Percentiles rank a stretch among this genome's conserved stretches.
Evolutionary conservation across 1,284 basidiomycete species (phyloP).

Genomic region (Serendipita sp.): DNA sequence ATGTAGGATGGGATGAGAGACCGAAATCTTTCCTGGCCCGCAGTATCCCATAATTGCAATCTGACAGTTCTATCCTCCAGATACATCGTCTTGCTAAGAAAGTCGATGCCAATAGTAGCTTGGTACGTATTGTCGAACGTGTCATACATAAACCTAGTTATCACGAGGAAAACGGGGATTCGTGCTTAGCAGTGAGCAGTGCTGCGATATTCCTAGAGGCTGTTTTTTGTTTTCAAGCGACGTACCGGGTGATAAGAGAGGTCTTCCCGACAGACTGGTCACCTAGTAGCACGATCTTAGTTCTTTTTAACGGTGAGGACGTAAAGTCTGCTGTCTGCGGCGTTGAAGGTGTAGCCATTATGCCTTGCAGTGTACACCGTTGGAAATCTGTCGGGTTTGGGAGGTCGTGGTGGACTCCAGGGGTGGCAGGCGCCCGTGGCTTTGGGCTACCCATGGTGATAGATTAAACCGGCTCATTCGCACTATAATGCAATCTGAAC

Average conservation of each 20-base stretch:
- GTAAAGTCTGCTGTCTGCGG: constrained; percentile 71
- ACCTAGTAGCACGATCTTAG: constrained; percentile 88
- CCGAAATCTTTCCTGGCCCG: constrained; percentile 94
- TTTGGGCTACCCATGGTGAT: too few relatives aligned
- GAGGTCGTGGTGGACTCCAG: background rate
- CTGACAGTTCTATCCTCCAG: constrained; percentile 96
- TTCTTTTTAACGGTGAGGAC: constrained; percentile 78
- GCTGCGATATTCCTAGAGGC: background rate
- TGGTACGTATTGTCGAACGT: constrained; percentile 99
- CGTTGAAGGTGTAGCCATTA: constrained; percentile 23
- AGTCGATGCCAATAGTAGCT: constrained; percentile 99
- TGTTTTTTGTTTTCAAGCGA: background rate
- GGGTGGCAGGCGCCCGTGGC: too few relatives aligned
- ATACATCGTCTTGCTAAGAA: constrained; percentile 99
- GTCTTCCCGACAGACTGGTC: constrained; percentile 95
- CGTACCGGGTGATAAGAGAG: constrained; percentile 87
- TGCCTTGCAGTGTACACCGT: background rate
- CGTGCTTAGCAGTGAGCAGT: background rate
- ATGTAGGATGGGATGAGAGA: constrained; percentile 99
- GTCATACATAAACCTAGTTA: constrained; percentile 88
- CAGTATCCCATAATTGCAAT: constrained; percentile 97
- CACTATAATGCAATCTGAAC: too few relatives aligned
- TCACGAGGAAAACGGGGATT: background rate
- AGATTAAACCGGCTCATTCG: too few relatives aligned
- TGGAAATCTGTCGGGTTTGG: background rate